These are phyloP conservation scores for Talaromyces sp. DNA, from an alignment of 2,329 filamentous ascomycete genomes.

Conservation along the genomic window DNA sequence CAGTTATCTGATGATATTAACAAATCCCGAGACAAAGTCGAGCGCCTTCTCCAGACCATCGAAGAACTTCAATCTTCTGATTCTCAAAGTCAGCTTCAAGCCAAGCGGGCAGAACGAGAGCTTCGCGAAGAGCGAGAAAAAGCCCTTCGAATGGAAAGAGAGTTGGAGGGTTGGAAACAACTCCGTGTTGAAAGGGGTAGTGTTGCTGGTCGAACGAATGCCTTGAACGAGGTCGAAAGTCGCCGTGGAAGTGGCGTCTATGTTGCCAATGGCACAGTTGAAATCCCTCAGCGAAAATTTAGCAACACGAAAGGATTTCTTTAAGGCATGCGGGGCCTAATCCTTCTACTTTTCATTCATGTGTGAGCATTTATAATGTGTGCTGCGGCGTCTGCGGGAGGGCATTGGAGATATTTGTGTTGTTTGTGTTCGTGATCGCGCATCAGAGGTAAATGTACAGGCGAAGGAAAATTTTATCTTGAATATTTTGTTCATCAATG, in stretches of 20 bases:
- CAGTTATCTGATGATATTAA: conserved; percentile 78
- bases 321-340: conserved; percentile 27
- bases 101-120: conserved; percentile 83
- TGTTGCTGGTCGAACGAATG: conserved; percentile 20
- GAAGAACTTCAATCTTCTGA: conserved; percentile 90
- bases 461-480: background rate
- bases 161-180: conserved; percentile 75
- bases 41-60: conserved; percentile 82
- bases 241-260: conserved; percentile 34
- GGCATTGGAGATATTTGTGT: background rate
- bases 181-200: conserved; percentile 59
- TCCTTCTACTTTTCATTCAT: background rate
- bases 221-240: conserved; percentile 35
- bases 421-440: background rate
- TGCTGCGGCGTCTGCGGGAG: background rate
- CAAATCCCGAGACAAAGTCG: conserved; percentile 83
- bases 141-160: conserved; percentile 72
- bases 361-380: background rate
- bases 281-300: conserved; percentile 60
- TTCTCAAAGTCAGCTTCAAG: conserved; percentile 71
- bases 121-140: conserved; percentile 85
- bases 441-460: background rate
- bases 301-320: conserved; percentile 77
- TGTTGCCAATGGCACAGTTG: conserved; percentile 34
- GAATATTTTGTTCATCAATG: background rate